Evolutionary conservation across 1,139 yeast species (phyloP), one percentile per base, ranked within the genome.

Genomic region (Geotrichum aggregatum): DNA sequence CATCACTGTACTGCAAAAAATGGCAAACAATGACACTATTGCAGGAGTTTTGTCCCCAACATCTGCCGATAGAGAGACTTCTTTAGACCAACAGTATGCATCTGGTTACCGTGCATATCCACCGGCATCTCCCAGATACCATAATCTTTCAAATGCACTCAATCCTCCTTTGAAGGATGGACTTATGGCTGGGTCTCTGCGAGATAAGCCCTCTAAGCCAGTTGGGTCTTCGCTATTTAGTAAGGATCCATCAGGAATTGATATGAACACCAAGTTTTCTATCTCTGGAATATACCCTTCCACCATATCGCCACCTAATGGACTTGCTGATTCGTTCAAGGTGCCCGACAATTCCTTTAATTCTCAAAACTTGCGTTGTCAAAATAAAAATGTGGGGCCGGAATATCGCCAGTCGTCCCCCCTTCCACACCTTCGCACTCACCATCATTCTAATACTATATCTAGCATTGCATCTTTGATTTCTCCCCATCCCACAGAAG

Each of bases 1-100:
- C 52, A 63, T 67, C 48, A 65, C 71, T n/a, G 71, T 68, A 14
- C 59, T 70, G 43, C 70, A 67, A 54, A 66, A 65, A 50, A 58
- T 67, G 54, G 68, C 69, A 31, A 58, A 59, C 24, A 56, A 56
- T 31, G 69, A 66, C 54, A 65, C 67, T 2, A 47, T 64, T 42
- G 54, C 64, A 2, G 61, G 66, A 1, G 61, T 59, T 8, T 47
- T 67, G 30, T 60, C 67, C 16, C 68, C 69, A n/a, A 60, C 69
- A n/a, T 58, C 54, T 7, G 51, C 55, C 8, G 47, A 47, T 21
- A 44, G 56, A 3, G 56, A 54, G 5, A 21, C 44, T n/a, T 48
- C 55, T 6, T 46, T 39, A 11, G 44, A 26, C n/a, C 35, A 7
- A 11, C 54, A 34, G 53, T 49, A 35, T 18, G 39, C 31, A 2